Conservation (phyloP, 805 yeast genomes). For the Starmerella riodocensis region DNA sequence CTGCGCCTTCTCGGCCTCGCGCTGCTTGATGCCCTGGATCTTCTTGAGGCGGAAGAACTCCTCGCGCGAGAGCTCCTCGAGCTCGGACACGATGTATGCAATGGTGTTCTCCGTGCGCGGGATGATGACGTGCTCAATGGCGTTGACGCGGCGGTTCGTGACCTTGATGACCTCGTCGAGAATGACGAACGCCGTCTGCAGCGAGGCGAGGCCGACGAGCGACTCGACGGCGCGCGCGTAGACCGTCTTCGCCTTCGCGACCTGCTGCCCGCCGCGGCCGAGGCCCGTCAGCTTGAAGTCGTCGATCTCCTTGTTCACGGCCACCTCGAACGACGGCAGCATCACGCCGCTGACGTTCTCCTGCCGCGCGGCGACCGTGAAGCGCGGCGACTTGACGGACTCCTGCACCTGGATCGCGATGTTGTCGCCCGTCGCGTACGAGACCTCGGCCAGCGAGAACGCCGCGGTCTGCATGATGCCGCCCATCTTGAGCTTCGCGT, state of each 20-base stretch:
- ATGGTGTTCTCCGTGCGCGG: constrained; percentile 97
- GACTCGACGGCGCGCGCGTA: constrained; percentile 96
- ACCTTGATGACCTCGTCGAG: constrained; percentile 96
- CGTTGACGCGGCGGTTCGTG: constrained; percentile 95
- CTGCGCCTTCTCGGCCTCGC: constrained; percentile 33
- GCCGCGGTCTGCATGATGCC: constrained; percentile 97
- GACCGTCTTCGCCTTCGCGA: constrained; percentile 82
- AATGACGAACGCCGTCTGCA: constrained; percentile 92
- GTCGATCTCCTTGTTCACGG: constrained; percentile 68
- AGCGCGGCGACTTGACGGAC: constrained; percentile 74
- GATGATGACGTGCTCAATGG: constrained; percentile 94
- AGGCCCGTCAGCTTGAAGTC: constrained; percentile 94
- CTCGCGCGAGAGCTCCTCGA: constrained; percentile 96
- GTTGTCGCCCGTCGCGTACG: constrained; percentile 94
- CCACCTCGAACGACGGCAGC: constrained; percentile 82
- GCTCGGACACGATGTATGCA: constrained; percentile 78
- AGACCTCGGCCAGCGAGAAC: constrained; percentile 90
- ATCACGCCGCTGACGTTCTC: constrained; percentile 95
- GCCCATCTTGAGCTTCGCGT: constrained; percentile 94
- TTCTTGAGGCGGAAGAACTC: constrained; percentile 93
- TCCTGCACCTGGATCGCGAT: constrained; percentile 93
- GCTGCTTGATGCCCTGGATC: constrained; percentile 88
- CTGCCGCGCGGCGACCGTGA: constrained; percentile 79
- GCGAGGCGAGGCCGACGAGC: constrained; percentile 83
- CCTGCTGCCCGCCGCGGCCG: constrained; percentile 98